Evolutionary conservation across 345 rosid genomes (phyloP), one percentile per base, ranked within the genome.

Genomic region (Gynandropsis gynandra): DNA sequence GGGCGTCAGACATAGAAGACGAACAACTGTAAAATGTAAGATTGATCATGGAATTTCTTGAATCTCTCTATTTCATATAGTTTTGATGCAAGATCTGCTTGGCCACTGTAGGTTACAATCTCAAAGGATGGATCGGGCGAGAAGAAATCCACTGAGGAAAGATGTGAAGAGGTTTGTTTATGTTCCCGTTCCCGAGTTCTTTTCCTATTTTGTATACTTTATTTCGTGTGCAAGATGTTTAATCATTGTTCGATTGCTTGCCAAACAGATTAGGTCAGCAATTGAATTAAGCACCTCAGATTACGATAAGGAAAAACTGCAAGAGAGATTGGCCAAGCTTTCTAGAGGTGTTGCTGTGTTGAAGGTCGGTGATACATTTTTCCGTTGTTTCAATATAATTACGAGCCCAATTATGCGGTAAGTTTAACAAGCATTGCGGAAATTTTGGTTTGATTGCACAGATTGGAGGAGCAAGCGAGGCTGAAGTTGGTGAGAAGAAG

Each of bases 381-480:
- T 14, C 29, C 1, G 40, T 9, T 9, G 40, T 36, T n/a, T 36
- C 4, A 36, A 7, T 9, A 36, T 9, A 10, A 36, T 36, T 7
- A 2, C 40, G 1, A 36, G 13, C n/a, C 13, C 7, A 36, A 36
- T n/a, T 36, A 9, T 24, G 40, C 11, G 7, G 10, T 24, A 24
- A 24, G 29, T 2, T 24, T 2, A 24, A 24, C 29, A 2, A 2
- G 2, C 29, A 24, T 24, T 5, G 29, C 5, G 29, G 13, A 36
- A 24, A 10, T 24, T 1, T 53, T 39, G 50, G 52, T 6, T 0
- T 11, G 9, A 11, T 45, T 13, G n/a, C 0, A 74, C n/a, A 92
- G 96, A 85, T 93, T 62, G 99, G 97, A 42, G 99, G 99, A 65
- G 97, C 97, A 10, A 93, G 99, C 70, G 97, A 92, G 67, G 71